Evolutionary conservation across 352 stramenopile species (phyloP), one percentile per base, ranked within the genome.

Genomic region (Halophytophthora polymorphica): DNA sequence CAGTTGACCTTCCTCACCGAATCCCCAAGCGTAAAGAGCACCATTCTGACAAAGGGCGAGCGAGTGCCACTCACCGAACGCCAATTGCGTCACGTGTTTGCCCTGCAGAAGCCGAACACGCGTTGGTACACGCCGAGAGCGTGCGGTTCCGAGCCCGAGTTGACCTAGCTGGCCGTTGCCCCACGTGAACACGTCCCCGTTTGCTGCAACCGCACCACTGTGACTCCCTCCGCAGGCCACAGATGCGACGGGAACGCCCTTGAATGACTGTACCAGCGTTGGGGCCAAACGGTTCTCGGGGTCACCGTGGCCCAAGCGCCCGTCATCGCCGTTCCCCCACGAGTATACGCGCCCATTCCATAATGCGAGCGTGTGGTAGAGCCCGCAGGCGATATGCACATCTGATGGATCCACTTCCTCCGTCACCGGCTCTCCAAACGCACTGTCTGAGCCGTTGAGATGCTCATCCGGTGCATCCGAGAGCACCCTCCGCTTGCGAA

Each of bases 41-140:
- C 67, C 73, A 21, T 78, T 66, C 37, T 75, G 67, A 41, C 71
- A 82, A 3, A 90, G 49, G n/a, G 70, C 74, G 58, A 83, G 74
- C 31, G 77, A 90, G 52, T 90, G 77, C 79, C 76, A 88, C 56
- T 90, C 76, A 5, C 76, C 77, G 44, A 87, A 75, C 15, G 76
- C 61, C 43, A 88, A 46, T 42, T 84, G 72, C 19, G 48, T 50
- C 7, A 83, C 73, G 17, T 58, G 48, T 31, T 75, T 79, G 23
- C 66, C 56, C n/a, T 64, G 41, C 12, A 87, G 58, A 8, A 82
- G 22, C 3, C 73, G 69, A 29, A 90, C 63, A 17, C 69, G 62
- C 0, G 69, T 71, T 0, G 78, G 78, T 2, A 69, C 31, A 18
- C 65, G 58, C 12, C 69, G 68, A 31, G 77, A 74, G 3, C 67